Evolutionary conservation across 805 yeast species (phyloP).

Genomic region (Saccharomycopsis sp.): DNA sequence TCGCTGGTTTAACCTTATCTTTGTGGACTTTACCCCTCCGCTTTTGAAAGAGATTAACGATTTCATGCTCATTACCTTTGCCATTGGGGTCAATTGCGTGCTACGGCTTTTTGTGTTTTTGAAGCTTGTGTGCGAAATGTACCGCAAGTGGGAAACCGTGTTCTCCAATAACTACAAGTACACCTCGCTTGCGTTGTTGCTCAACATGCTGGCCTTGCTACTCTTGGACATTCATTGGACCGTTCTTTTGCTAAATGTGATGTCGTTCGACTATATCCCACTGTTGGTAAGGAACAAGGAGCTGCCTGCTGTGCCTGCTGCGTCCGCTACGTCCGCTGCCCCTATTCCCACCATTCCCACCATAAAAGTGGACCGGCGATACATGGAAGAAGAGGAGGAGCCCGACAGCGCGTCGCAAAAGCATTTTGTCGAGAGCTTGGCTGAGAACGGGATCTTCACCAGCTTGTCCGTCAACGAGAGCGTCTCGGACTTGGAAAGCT

Average conservation of each 20-base stretch:
- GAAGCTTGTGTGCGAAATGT: neutral
- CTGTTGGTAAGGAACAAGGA: neutral
- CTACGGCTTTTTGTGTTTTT: neutral
- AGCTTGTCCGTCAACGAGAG: neutral
- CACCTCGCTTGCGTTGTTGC: neutral
- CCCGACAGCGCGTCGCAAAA: neutral
- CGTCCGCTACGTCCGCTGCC: neutral
- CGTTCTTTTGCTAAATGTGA: neutral
- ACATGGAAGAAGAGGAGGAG: no score
- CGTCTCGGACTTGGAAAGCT: neutral
- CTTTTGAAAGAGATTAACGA: neutral
- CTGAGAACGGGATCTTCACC: neutral
- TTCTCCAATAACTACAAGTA: neutral
- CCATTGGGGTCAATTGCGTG: no score
- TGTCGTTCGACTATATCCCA: neutral
- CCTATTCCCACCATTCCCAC: neutral
- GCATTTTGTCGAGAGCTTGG: neutral
- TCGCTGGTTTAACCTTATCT: slow-evolving; percentile 73
- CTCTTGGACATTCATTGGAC: slow-evolving; percentile 1
- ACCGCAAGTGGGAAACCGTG: neutral
- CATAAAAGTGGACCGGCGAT: neutral
- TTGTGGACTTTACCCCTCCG: slow-evolving; percentile 45
- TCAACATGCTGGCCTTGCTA: neutral
- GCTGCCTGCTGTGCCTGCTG: neutral
- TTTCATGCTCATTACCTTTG: neutral